Percentiles rank a stretch among this genome's conserved stretches.
Evolutionary conservation across 2,329 filamentous ascomycete genomes (phyloP).

Genomic region (Sporothrix mexicana): DNA sequence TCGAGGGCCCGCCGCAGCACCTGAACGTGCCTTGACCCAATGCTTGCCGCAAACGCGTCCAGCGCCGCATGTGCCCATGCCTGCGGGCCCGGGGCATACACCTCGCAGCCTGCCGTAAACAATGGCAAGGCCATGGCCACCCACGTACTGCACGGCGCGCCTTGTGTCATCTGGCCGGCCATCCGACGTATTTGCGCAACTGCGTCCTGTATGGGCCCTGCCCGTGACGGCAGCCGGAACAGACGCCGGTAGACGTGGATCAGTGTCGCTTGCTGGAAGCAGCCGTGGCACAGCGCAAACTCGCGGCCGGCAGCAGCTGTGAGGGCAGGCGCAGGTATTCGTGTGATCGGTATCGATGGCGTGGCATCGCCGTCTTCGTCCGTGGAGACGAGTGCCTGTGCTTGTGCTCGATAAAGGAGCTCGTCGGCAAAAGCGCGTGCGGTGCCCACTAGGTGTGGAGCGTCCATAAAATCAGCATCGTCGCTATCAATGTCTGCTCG

Average conservation of each 20-base stretch:
- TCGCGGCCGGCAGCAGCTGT: conserved; percentile 24
- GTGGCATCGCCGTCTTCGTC: not conserved
- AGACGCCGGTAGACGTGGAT: conserved; percentile 36
- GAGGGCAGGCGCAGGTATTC: conserved; percentile 11
- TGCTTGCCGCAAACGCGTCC: conserved; percentile 28
- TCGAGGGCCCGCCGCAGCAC: conserved; percentile 27
- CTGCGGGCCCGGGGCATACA: conserved; percentile 9
- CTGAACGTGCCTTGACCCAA: conserved; percentile 31
- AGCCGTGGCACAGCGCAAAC: conserved; percentile 30
- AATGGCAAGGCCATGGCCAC: conserved; percentile 35
- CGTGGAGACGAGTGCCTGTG: not conserved
- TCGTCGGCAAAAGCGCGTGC: not conserved
- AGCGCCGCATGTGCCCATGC: conserved; percentile 34
- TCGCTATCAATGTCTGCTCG: too few relatives aligned
- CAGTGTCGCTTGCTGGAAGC: conserved; percentile 35
- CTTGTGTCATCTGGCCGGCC: conserved; percentile 33
- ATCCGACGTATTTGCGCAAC: conserved; percentile 26
- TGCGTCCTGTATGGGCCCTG: conserved; percentile 30
- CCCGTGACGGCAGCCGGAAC: conserved; percentile 31
- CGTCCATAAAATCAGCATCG: too few relatives aligned
- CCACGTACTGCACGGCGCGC: conserved; percentile 30
- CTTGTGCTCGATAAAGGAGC: not conserved
- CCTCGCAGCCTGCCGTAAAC: conserved; percentile 34
- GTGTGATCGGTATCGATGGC: too few relatives aligned
- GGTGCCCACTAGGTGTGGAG: conserved; percentile 3